Conservation (phyloP, 2,329 filamentous ascomycete species). For the Ampelomyces quisqualis region DNA sequence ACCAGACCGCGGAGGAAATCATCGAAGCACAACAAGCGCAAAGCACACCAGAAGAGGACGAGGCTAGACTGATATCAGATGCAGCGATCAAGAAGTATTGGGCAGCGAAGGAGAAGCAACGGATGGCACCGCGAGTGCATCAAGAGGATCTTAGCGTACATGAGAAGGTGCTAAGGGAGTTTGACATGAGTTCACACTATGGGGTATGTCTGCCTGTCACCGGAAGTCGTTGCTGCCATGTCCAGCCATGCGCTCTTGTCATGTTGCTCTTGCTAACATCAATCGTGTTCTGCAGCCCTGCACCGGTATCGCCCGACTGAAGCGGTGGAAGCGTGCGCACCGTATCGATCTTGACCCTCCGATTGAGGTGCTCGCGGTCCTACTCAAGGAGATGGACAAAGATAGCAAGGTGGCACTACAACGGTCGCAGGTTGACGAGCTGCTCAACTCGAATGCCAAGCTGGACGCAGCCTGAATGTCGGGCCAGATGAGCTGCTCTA, state of each 20-base stretch:
- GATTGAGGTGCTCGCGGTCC: conserved; percentile 82
- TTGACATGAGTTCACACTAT: conserved; percentile 87
- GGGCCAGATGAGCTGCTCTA: background rate
- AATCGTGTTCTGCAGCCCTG: conserved; percentile 65
- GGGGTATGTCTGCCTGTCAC: conserved; percentile 63
- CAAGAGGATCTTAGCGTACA: conserved; percentile 69
- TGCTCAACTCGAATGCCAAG: conserved; percentile 54
- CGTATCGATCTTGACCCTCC: conserved; percentile 82
- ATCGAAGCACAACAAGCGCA: conserved; percentile 23
- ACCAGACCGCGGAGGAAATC: conserved; percentile 42
- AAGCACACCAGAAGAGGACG: conserved; percentile 49
- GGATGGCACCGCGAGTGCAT: conserved; percentile 72
- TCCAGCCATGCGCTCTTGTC: background rate
- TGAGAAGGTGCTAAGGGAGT: conserved; percentile 88
- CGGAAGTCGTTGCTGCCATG: background rate
- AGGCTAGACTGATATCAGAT: conserved; percentile 66
- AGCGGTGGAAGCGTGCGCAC: conserved; percentile 86
- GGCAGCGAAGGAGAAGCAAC: conserved; percentile 67
- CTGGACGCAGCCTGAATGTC: conserved; percentile 26
- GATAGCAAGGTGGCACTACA: conserved; percentile 58
- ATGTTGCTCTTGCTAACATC: conserved; percentile 11
- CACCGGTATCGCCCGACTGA: conserved; percentile 76
- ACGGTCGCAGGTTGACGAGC: conserved; percentile 72
- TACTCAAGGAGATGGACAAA: conserved; percentile 67
- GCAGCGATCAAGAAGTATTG: conserved; percentile 76